phyloP scores from a whole-genome alignment of 208 protist genomes.

The Leishmania guyanensis region DNA sequence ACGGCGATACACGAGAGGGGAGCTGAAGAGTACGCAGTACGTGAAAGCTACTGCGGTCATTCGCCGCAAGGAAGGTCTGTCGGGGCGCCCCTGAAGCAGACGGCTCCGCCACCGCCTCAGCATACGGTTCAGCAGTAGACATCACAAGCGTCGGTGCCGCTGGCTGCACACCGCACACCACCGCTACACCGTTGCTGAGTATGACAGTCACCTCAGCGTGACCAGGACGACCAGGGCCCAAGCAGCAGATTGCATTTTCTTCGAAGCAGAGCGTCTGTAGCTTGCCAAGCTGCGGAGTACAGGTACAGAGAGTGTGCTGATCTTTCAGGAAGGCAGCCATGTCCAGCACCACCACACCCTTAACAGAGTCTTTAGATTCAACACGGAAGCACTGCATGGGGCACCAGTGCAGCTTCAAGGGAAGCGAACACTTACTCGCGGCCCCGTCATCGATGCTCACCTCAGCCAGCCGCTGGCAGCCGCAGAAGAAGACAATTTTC shows the following conservation, averaged over 20 bases:
- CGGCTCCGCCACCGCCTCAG: not conserved
- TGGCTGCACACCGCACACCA: conserved; percentile 37
- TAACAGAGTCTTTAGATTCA: not conserved
- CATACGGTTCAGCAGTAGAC: not conserved
- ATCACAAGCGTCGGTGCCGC: not conserved
- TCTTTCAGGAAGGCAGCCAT: conserved; percentile 36
- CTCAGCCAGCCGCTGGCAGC: conserved; percentile 51
- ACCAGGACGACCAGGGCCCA: conserved; percentile 44
- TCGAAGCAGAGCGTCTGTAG: conserved; percentile 46
- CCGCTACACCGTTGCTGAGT: conserved; percentile 48
- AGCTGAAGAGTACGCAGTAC: conserved; percentile 28
- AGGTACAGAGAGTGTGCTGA: conserved; percentile 30
- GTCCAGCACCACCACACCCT: conserved; percentile 18
- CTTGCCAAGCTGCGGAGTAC: conserved; percentile 33
- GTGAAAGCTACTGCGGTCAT: conserved; percentile 13
- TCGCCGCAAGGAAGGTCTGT: conserved; percentile 15
- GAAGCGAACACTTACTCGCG: not conserved
- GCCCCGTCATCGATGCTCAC: conserved; percentile 30
- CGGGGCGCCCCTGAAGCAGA: conserved; percentile 1
- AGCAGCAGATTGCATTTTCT: conserved; percentile 31
- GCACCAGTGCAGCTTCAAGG: conserved; percentile 5
- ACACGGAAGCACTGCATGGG: conserved; percentile 42
- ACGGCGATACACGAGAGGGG: conserved; percentile 13
- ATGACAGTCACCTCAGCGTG: conserved; percentile 59
- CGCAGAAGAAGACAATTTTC: conserved; percentile 55